Base-by-base conservation (phyloP, 768 basidiomycete genomes). In the Cyathus striatus region DNA sequence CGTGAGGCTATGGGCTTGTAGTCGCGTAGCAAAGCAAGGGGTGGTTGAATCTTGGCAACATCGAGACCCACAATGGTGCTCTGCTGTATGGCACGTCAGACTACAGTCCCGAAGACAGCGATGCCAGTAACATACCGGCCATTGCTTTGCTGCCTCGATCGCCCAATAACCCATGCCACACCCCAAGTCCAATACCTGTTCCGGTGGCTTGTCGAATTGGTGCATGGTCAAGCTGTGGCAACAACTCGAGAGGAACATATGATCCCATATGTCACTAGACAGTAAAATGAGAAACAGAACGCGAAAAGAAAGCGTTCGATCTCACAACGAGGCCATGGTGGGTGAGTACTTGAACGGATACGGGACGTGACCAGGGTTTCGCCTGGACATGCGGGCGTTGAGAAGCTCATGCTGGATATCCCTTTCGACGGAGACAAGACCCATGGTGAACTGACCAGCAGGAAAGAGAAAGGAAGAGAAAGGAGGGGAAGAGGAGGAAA, bases 121-220 rank as follows among this genome's bases (percentile, higher is more conserved):
- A 30, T 17, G 38, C 22, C 7, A 20, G 25, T 26, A 21, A 59
- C 75, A 33, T 46, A 82, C 87, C 56, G 68, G 69, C 85, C 86
- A 89, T 36, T 65, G 61, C 50, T 70, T 77, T 2, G 80, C 84
- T 4, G 83, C 83, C 46, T 83, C 77, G 22, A 89, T 67, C 3
- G 73, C 73, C 86, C 87, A 90, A 40, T 72, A 70, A 1, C 86
- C 86, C 35, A 67, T 73, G 4, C 86, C 85, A 53, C 83, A 86
- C 0, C 85, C 87, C 6, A 90, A 60, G 52, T 87, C 84, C 9
- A 90, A 73, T 0, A 86, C 66, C 3, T 63, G 57, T 1, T 54
- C 18, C 0, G 85, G 87, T 2, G 78, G 72, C 0, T 52, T 54
- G 6, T 69, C 62, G 40, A 82, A 81, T 34, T 69, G 62, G 51